Conservation (phyloP, 305 asterid genomes). For the Rubia occidens region DNA sequence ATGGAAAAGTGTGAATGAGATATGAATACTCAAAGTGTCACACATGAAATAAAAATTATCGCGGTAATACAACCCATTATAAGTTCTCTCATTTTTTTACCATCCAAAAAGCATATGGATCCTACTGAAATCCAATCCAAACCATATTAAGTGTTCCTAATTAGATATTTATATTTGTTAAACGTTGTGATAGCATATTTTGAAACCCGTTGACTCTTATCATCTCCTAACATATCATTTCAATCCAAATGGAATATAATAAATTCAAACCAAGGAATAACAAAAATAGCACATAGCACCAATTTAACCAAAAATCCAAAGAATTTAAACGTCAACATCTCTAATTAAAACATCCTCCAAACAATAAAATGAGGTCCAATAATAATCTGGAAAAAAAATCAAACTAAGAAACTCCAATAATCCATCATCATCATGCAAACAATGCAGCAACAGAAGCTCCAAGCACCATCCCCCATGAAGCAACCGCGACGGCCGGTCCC, state of each 20-base stretch:
- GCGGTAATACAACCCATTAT: no score
- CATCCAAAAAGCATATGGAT: no score
- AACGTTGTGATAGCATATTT: no score
- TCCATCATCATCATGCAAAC: neutral
- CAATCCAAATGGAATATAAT: slow-evolving; percentile 43
- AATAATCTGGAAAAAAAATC: neutral
- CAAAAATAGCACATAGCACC: neutral
- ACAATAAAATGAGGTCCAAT: neutral
- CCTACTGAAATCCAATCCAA: no score
- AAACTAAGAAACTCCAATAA: slow-evolving; percentile 1
- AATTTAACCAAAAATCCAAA: neutral
- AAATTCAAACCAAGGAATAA: neutral
- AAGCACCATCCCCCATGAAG: neutral
- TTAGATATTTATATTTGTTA: no score
- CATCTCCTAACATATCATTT: no score
- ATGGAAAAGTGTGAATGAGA: no score
- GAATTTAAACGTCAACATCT: neutral
- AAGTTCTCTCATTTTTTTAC: no score
- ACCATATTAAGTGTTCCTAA: no score
- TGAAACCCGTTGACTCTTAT: no score
- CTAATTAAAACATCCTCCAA: neutral
- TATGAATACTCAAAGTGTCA: no score
- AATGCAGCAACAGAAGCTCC: neutral
- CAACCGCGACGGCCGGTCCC: neutral
- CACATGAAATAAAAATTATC: no score